Conservation (phyloP, 768 basidiomycete species). For the Leccinum boreale region DNA sequence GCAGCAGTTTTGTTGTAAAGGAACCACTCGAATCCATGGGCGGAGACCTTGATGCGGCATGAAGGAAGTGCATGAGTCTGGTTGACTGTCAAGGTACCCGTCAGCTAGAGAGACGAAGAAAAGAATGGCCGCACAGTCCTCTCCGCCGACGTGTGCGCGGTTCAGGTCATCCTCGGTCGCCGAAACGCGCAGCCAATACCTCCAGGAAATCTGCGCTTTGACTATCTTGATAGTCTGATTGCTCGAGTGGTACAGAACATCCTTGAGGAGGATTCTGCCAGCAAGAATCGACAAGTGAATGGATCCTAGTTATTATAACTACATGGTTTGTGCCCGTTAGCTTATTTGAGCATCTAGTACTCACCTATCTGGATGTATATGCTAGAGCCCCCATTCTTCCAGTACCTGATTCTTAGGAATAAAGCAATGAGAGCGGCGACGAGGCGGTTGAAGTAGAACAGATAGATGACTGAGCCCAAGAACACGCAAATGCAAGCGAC, state of each 20-base stretch:
- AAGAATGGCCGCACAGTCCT: constrained; percentile 46
- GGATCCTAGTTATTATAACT: constrained; percentile 52
- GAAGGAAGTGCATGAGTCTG: constrained; percentile 41
- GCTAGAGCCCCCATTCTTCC: constrained; percentile 75
- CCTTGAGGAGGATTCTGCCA: constrained; percentile 85
- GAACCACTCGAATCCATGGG: constrained; percentile 91
- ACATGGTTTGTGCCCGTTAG: constrained; percentile 2
- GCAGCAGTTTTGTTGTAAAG: constrained; percentile 87
- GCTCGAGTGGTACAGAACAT: constrained; percentile 85
- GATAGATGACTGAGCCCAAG: constrained; percentile 60
- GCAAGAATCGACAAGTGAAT: constrained; percentile 87
- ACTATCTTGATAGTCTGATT: constrained; percentile 86
- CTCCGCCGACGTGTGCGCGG: constrained; percentile 42
- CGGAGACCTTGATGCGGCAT: constrained; percentile 76
- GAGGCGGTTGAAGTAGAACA: constrained; percentile 91
- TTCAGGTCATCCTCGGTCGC: constrained; percentile 70
- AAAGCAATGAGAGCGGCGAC: constrained; percentile 66
- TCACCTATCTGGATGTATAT: constrained; percentile 82
- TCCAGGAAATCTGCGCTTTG: constrained; percentile 86
- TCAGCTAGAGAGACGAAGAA: constrained; percentile 7
- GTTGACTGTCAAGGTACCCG: constrained; percentile 30
- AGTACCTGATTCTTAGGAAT: constrained; percentile 65
- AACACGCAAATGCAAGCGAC: constrained; percentile 58
- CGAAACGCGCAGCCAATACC: constrained; percentile 88
- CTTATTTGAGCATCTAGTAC: constrained; percentile 14